Base-by-base conservation (phyloP, 371 early-diverging fungal genomes). In the Saksenaea vasiformis region DNA sequence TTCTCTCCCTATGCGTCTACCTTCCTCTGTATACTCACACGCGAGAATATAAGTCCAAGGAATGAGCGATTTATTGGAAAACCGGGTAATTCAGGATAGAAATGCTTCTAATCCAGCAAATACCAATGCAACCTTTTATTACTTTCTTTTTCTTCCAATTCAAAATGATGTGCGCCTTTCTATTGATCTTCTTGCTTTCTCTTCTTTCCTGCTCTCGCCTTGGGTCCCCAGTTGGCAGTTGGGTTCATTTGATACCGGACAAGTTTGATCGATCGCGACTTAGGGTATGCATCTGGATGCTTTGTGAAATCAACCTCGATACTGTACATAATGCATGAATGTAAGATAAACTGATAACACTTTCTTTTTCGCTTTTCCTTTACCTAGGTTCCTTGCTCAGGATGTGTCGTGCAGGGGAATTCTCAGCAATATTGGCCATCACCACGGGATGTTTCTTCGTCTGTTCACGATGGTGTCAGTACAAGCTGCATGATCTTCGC, bases 141-240 rank as follows among this genome's bases (percentile, higher is more conserved):
- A 39, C 60, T 60, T 60, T 44, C 8, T 17, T 44, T 28, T 59
- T 26, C 60, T 39, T 39, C 2, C 11, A 39, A 37, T 8, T 3
- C 39, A 1, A 39, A 39, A 39, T 3, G 11, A 26, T 36, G 5
- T 36, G 19, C 35, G 26, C 54, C 37, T 64, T 47, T 61, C 54
- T 68, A 55, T 53, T 68, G 71, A 43, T 64, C 69, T 24, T 67
- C 64, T 10, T 47, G 51, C 62, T 76, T 81, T 76, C 85, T 83
- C 69, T 84, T 84, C 64, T 74, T 78, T 17, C 85, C 82, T 24
- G 90, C 85, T 62, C 93, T 83, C 22, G 92, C 91, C 76, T 95
- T 95, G 27, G 98, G 98, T 0, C 98, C 98, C 98, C 98, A 98
- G 73, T 92, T 86, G 61, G 91, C 87, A 10, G 89, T 87, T n/a